Percentiles rank a stretch among this genome's conserved stretches.
phyloP scores from a whole-genome alignment of 306 rosid genomes.

The Casuarina equisetifolia region DNA sequence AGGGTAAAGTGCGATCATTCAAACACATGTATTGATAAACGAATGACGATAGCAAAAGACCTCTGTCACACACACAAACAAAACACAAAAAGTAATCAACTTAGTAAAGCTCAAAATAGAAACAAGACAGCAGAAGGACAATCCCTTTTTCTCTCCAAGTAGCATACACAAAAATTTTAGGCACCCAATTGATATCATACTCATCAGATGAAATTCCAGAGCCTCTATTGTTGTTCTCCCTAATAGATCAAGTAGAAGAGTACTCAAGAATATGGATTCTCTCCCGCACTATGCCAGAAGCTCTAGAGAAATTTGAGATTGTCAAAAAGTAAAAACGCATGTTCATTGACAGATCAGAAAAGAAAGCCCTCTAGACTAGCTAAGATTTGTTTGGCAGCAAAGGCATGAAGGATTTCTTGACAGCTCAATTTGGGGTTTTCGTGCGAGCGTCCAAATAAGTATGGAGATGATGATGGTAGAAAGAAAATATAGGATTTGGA shows the following conservation, averaged over 20 bases:
- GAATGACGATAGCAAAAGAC: neutral
- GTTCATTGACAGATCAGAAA: neutral
- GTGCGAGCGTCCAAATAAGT: neutral
- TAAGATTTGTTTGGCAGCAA: neutral
- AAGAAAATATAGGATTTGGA: neutral
- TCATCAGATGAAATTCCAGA: neutral
- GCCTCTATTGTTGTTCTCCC: neutral
- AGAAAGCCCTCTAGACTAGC: neutral
- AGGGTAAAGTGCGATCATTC: neutral
- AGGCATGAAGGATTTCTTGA: neutral
- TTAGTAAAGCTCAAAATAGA: neutral
- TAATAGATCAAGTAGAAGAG: neutral
- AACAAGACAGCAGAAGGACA: neutral
- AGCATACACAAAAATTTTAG: neutral
- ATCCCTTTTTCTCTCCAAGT: neutral
- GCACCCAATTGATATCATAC: neutral
- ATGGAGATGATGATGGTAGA: neutral
- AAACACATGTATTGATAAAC: neutral
- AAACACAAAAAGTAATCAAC: too few species aligned
- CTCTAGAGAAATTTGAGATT: neutral
- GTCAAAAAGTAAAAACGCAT: neutral
- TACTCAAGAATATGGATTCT: too few species aligned
- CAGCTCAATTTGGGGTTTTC: neutral
- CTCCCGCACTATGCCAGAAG: neutral
- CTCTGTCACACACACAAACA: too few species aligned